These are phyloP conservation scores for Chionographis japonica DNA, from an alignment of 106 monocot species.

Conservation along the genomic window DNA sequence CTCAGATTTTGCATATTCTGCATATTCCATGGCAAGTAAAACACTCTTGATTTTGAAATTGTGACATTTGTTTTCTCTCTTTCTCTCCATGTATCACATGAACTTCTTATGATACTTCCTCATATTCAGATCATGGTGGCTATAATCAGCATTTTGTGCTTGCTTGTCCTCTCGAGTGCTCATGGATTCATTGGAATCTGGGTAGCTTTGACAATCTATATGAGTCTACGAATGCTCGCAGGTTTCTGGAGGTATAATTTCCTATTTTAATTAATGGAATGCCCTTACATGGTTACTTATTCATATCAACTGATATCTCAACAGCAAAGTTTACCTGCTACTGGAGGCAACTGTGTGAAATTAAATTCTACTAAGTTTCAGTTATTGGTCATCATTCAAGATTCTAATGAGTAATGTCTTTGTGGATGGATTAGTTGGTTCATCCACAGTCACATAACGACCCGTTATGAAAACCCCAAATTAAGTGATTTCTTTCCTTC, in stretches of 20 bases:
- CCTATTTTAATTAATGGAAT: neutral
- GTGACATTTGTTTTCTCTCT: neutral
- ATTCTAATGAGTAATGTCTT: too few relatives aligned
- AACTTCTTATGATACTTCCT: neutral
- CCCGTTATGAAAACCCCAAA: too few relatives aligned
- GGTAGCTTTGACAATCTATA: constrained; percentile 77
- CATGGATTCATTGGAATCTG: constrained; percentile 85
- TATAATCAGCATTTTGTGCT: constrained; percentile 49
- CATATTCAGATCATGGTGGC: constrained; percentile 68
- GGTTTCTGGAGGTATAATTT: constrained; percentile 73
- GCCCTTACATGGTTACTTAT: neutral
- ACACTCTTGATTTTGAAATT: neutral
- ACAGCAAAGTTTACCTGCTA: too few relatives aligned
- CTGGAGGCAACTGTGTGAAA: too few relatives aligned
- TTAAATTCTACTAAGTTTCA: too few relatives aligned
- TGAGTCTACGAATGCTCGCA: constrained; percentile 66
- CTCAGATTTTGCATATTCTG: constrained; percentile 91
- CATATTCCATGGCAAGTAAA: constrained; percentile 81
- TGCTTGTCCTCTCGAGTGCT: constrained; percentile 47
- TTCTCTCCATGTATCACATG: neutral
- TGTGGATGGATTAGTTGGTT: too few relatives aligned
- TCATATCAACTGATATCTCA: neutral
- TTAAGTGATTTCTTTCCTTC: too few relatives aligned
- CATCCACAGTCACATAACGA: too few relatives aligned
- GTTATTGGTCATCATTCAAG: neutral